A percentile compares a stretch with the other conserved stretches of the same genome.
Evolutionary conservation across 2,329 filamentous ascomycete species (phyloP).

Genomic region (Aureobasidium sp.): DNA sequence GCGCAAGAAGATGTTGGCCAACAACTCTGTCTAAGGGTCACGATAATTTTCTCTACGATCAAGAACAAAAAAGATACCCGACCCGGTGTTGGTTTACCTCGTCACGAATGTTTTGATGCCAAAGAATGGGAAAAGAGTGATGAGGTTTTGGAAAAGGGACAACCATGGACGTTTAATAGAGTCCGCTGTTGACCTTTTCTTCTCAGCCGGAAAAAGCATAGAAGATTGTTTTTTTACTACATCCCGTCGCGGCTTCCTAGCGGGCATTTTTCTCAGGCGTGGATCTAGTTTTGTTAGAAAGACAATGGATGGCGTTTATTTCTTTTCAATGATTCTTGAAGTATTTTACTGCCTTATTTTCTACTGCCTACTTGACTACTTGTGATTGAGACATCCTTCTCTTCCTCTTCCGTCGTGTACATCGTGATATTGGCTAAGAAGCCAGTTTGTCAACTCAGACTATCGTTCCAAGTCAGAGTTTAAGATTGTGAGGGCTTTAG

Average conservation of each 20-base stretch:
- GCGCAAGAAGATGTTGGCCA: slow-evolving; percentile 94
- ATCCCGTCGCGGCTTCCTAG: slow-evolving; percentile 5
- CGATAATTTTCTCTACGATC: slow-evolving; percentile 7
- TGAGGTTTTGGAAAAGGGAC: not conserved
- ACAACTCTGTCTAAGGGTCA: slow-evolving; percentile 59
- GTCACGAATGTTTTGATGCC: slow-evolving; percentile 10
- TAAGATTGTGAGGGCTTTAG: not conserved
- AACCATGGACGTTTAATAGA: not conserved
- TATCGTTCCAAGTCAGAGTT: slow-evolving; percentile 2
- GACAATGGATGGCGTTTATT: slow-evolving; percentile 13
- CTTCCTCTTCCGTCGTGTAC: not conserved
- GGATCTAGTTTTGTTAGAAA: slow-evolving; percentile 7
- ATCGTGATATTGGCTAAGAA: not conserved
- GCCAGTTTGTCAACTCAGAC: not conserved
- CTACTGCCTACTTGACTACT: not conserved
- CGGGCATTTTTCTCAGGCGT: slow-evolving; percentile 6
- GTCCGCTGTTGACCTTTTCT: not conserved
- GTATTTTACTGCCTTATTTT: not conserved
- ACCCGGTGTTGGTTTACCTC: slow-evolving; percentile 13
- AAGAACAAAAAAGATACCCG: slow-evolving; percentile 12
- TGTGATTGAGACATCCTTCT: not conserved
- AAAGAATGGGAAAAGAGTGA: not conserved
- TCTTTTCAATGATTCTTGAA: not conserved
- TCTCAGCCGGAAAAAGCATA: slow-evolving; percentile 5
- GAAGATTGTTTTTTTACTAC: not conserved